phyloP scores from a whole-genome alignment of 2,329 filamentous ascomycete species.

The Colletotrichum eleusines region DNA sequence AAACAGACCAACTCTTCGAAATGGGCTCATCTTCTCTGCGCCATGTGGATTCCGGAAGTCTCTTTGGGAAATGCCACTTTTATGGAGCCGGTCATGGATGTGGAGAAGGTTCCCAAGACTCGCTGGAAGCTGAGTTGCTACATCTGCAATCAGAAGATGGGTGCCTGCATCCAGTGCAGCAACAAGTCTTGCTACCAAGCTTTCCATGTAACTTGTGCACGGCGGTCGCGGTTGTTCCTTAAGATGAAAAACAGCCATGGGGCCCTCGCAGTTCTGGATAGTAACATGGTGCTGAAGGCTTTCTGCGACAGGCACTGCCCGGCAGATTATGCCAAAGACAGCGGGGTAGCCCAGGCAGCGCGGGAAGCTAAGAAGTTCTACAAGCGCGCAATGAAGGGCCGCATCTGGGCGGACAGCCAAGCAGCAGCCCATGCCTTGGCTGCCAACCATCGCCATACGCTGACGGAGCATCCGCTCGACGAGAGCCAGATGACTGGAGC shows the following conservation, averaged over 20 bases:
- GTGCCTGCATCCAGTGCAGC: conserved; percentile 96
- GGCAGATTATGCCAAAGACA: conserved; percentile 86
- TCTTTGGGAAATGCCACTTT: conserved; percentile 95
- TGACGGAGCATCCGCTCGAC: conserved; percentile 79
- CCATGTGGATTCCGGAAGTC: conserved; percentile 98
- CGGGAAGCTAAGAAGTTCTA: conserved; percentile 90
- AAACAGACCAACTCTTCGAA: conserved; percentile 97
- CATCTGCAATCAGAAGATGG: conserved; percentile 97
- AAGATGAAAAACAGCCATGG: conserved; percentile 97
- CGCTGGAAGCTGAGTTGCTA: conserved; percentile 96
- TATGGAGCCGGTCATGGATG: conserved; percentile 98
- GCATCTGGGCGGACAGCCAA: conserved; percentile 93
- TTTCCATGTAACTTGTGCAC: conserved; percentile 96
- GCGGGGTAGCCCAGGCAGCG: conserved; percentile 84
- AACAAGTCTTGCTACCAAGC: conserved; percentile 98
- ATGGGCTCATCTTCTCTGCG: conserved; percentile 96
- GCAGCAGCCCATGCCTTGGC: conserved; percentile 84
- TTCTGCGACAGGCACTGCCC: conserved; percentile 97
- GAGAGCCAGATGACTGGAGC: conserved; percentile 87
- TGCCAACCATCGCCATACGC: conserved; percentile 74
- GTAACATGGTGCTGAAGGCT: conserved; percentile 87
- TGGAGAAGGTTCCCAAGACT: conserved; percentile 95
- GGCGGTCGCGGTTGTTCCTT: conserved; percentile 86
- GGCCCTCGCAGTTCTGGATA: conserved; percentile 79
- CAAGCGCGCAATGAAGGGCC: conserved; percentile 86